Evolutionary conservation across 1,284 basidiomycete species (phyloP), one percentile per base, ranked within the genome.

Genomic region (Trichosporon inkin): DNA sequence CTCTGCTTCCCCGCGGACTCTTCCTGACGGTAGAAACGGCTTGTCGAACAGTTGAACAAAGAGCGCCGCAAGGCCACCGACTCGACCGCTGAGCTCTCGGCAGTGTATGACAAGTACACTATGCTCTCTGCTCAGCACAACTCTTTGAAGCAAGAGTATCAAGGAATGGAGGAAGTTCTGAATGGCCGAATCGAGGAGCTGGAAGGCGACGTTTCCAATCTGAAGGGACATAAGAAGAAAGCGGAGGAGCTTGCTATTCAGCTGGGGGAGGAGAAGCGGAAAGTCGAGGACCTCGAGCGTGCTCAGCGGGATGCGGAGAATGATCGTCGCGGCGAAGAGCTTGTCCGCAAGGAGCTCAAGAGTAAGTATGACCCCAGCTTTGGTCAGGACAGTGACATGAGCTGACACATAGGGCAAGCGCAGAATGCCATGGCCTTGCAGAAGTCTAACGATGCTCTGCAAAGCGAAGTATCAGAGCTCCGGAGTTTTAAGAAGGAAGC

Each of bases 401-500:
- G 13, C 59, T 61, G 40, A 61, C 49, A 6, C 34, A 1, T 61
- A 73, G 70, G 73, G 14, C 77, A 78, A 70, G 67, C 74, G 0
- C 57, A 65, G 10, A 65, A 72, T 32, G 64, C 76, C 1, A 41
- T 68, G 1, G 61, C 70, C 2, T 65, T 77, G 10, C 69, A 70
- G 54, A 61, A 63, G 32, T 65, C 66, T n/a, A 67, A 73, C 47
- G 65, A 68, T 28, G 51, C 64, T 1, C 67, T 77, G 68, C 51
- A 75, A 47, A 52, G 61, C 10, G 77, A 78, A 53, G 58, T 74
- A 2, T 40, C 34, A 10, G 73, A 76, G 14, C 61, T 78, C 16
- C 67, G 77, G 16, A 62, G 69, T 51, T 68, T 70, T 49, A 71
- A 66, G 57, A 75, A 76, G 61, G 71, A 76, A 34, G 65, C 69